A percentile compares a stretch with the other conserved stretches of the same genome.
Evolutionary conservation across 1,139 yeast species (phyloP).

Genomic region (Petasospora rhodanensis): DNA sequence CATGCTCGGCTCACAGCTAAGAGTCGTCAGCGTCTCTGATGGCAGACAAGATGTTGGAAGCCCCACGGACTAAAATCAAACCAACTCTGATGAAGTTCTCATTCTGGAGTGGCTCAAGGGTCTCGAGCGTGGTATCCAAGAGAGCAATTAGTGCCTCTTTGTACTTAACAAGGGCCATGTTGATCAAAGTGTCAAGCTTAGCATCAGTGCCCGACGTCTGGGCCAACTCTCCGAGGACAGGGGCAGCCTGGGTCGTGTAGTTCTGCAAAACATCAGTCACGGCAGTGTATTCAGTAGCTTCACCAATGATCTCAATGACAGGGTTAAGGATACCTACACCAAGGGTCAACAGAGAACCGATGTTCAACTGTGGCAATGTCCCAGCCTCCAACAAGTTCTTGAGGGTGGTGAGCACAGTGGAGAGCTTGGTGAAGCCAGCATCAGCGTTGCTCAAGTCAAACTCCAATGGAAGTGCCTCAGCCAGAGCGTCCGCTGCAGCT

Average conservation of each 20-base stretch:
- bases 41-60: background rate
- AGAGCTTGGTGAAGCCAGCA: conserved; percentile 3
- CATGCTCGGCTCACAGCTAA: background rate
- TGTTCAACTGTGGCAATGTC: conserved; percentile 3
- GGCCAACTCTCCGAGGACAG: conserved; percentile 5
- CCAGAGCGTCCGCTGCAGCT: conserved; percentile 1
- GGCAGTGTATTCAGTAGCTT: conserved; percentile 1
- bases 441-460: conserved; percentile 2
- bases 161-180: conserved; percentile 2
- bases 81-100: conserved; percentile 4
- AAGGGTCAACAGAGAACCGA: conserved; percentile 2
- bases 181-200: conserved; percentile 1
- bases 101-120: conserved; percentile 1
- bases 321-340: conserved; percentile 5
- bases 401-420: conserved; percentile 3
- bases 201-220: conserved; percentile 1
- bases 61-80: conserved; percentile 2
- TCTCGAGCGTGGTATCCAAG: background rate
- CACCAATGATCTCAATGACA: conserved; percentile 4
- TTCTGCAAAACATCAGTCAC: conserved; percentile 1
- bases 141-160: conserved; percentile 2
- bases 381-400: conserved; percentile 3
- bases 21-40: conserved; percentile 1
- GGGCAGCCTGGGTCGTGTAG: conserved; percentile 3
- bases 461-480: conserved; percentile 1